Evolutionary conservation across 108 stramenopile genomes (phyloP), one percentile per base, ranked within the genome.

Genomic region (Chaetoceros tenuissimus): DNA sequence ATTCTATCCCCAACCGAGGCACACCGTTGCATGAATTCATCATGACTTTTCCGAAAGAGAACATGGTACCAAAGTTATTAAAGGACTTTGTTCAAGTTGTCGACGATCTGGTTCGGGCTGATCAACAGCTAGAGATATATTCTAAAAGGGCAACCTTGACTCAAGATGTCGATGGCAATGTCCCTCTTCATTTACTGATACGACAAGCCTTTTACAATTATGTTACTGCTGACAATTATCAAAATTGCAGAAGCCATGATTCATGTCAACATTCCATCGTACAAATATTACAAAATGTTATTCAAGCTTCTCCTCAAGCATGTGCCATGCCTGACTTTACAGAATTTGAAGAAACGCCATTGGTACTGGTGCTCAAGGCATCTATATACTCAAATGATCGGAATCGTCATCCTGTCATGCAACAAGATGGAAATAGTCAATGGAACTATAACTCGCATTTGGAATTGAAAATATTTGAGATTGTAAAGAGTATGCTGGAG

Each of bases 121-220:
- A 40, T 40, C 8, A 40, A 40, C 34, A 40, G 13, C 13, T 40
- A 40, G 34, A 40, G 34, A 10, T 40, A 40, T 13, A 40, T 10
- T 26, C 49, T 8, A 24, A 24, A 5, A 51, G 83, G 25, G 81
- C 81, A 8, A 63, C 79, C 0, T 48, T 83, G 29, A 54, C 73
- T 24, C 82, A 87, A 58, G 85, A 87, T 50, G 78, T 82, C 1
- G 85, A 87, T 51, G 85, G 85, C 23, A 78, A 83, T 55, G 81
- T 78, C 7, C 85, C 85, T 0, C 62, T 87, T 24, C 85, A 87
- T 64, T 60, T 87, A 29, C 56, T 87, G 51, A 78, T 87, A 24
- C 74, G 85, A 46, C 61, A 80, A 40, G 71, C 80, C 16, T 78
- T 73, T 46, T 77, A 81, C 21, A 53, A 59, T 17, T 73, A 75